Evolutionary conservation across 805 yeast genomes (phyloP).

Genomic region (Barnettozyma sucrosica): DNA sequence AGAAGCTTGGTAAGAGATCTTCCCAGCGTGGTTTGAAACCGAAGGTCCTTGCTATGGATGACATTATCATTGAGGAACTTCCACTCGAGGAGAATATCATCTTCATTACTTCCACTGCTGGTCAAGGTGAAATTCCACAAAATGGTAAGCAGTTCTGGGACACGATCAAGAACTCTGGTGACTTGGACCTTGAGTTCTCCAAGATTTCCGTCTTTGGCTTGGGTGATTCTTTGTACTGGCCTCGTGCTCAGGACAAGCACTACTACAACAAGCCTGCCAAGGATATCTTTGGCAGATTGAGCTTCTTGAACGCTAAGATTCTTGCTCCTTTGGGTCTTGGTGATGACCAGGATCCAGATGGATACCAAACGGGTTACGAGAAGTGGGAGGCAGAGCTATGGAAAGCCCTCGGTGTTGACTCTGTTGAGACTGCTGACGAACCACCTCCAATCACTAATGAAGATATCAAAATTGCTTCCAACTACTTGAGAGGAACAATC

Average conservation of each 20-base stretch:
- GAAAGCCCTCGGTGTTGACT: constrained; percentile 85
- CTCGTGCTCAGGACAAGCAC: constrained; percentile 90
- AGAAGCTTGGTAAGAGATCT: constrained; percentile 51
- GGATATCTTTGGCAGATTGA: constrained; percentile 62
- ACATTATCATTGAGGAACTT: constrained; percentile 50
- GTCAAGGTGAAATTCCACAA: constrained; percentile 90
- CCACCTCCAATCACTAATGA: constrained; percentile 93
- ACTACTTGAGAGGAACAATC: constrained; percentile 89
- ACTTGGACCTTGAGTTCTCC: constrained; percentile 67
- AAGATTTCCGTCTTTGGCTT: constrained; percentile 74
- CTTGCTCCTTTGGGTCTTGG: constrained; percentile 80
- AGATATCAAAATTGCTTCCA: constrained; percentile 85
- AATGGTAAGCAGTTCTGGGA: constrained; percentile 73
- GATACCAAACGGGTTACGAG: constrained; percentile 84
- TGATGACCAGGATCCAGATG: constrained; percentile 97
- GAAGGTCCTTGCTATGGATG: constrained; percentile 50
- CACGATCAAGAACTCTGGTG: constrained; percentile 56
- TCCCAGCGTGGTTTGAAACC: constrained; percentile 49
- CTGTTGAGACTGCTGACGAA: constrained; percentile 75
- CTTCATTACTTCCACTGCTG: constrained; percentile 81
- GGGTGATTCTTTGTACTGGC: constrained; percentile 97
- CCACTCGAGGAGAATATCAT: constrained; percentile 45
- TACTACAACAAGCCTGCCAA: constrained; percentile 88
- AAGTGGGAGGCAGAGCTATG: constrained; percentile 82
- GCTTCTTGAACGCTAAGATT: constrained; percentile 66